These are phyloP conservation scores for Piloderma croceum DNA, from an alignment of 768 basidiomycete genomes.

Conservation along the genomic window DNA sequence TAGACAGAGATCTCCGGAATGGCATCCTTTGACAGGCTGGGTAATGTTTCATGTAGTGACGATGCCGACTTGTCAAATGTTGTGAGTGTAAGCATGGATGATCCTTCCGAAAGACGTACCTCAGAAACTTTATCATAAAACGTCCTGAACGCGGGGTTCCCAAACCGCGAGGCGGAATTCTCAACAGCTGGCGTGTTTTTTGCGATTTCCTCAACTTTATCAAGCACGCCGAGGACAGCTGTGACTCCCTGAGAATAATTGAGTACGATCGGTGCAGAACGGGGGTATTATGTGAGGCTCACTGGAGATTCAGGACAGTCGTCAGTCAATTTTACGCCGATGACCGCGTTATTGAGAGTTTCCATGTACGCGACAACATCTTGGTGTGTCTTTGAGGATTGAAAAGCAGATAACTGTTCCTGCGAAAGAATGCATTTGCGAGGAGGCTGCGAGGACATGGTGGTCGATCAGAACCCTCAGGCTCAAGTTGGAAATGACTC, in stretches of 20 bases:
- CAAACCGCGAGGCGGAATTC: conserved; percentile 88
- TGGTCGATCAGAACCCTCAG: too few species aligned
- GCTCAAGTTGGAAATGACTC: too few species aligned
- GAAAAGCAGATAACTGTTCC: conserved; percentile 78
- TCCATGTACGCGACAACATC: conserved; percentile 68
- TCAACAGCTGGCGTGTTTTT: conserved; percentile 77
- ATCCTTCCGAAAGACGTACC: conserved; percentile 34
- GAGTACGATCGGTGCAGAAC: neutral
- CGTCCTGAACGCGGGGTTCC: conserved; percentile 91
- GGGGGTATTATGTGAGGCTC: conserved; percentile 23
- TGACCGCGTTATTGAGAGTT: conserved; percentile 66
- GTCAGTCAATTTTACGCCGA: conserved; percentile 73
- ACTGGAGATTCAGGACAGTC: conserved; percentile 55
- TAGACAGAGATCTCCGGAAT: conserved; percentile 72
- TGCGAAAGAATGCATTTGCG: conserved; percentile 71
- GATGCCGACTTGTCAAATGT: conserved; percentile 47
- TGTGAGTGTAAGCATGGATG: neutral
- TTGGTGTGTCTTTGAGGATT: conserved; percentile 63
- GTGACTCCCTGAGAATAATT: conserved; percentile 47
- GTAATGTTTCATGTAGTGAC: conserved; percentile 52
- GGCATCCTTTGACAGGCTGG: conserved; percentile 51
- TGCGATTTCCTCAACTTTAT: conserved; percentile 60
- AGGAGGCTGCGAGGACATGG: conserved; percentile 44
- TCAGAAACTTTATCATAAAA: conserved; percentile 82
- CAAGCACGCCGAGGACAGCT: conserved; percentile 59